Evolutionary conservation across 2,329 filamentous ascomycete species (phyloP).

Genomic region (Rhynchosporium graminicola): DNA sequence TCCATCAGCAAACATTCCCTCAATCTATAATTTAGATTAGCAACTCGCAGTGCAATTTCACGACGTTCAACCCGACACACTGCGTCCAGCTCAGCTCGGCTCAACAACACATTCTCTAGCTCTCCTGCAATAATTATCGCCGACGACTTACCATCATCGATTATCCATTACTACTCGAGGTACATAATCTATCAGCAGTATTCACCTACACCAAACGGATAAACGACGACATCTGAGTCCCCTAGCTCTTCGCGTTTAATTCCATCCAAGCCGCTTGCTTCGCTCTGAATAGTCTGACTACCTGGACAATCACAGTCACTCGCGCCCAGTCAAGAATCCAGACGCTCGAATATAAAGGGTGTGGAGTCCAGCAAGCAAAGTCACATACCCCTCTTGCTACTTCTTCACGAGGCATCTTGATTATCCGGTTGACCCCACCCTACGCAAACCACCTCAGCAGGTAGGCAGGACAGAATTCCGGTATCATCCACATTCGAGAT

Average conservation of each 20-base stretch:
- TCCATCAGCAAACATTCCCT: constrained; percentile 20
- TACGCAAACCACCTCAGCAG: constrained; percentile 12
- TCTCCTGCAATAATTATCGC: neutral
- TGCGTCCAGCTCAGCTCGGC: constrained; percentile 10
- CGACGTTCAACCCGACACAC: constrained; percentile 10
- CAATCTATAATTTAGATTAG: neutral
- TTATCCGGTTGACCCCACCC: constrained; percentile 16
- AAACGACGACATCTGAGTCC: neutral
- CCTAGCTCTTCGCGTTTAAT: constrained; percentile 1
- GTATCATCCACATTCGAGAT: constrained; percentile 17
- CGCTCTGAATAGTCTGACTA: constrained; percentile 11
- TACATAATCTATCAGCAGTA: constrained; percentile 7
- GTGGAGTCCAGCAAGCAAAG: constrained; percentile 10
- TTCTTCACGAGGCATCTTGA: constrained; percentile 3
- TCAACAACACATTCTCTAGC: constrained; percentile 8
- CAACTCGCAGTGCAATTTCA: neutral
- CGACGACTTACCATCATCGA: constrained; percentile 7
- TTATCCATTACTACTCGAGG: constrained; percentile 7
- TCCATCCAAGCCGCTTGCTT: constrained; percentile 11
- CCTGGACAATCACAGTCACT: constrained; percentile 10
- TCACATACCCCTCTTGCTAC: constrained; percentile 4
- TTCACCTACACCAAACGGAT: constrained; percentile 2
- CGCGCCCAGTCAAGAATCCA: neutral
- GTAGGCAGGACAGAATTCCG: constrained; percentile 19
- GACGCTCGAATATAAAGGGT: constrained; percentile 11